Evolutionary conservation across 83 land plant species (phyloP).

Genomic region (Picea engelmannii): DNA sequence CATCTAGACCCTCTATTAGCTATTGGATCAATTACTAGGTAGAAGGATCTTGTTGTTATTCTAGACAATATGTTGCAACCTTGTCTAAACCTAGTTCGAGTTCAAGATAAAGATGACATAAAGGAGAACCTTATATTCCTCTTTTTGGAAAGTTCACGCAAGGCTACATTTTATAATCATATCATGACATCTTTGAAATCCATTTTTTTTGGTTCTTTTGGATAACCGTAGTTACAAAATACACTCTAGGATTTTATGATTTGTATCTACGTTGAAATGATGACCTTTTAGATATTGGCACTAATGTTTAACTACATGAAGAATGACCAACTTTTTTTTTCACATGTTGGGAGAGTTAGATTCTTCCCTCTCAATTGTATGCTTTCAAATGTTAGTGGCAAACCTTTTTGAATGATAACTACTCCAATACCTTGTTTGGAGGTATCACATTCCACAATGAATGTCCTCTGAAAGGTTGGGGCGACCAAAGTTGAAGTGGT

Average conservation of each 20-base stretch:
- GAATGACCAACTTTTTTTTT: no score
- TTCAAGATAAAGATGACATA: not conserved
- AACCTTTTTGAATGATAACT: not conserved
- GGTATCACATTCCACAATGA: not conserved
- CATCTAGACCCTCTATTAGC: not conserved
- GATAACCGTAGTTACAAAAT: not conserved
- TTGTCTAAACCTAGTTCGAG: not conserved
- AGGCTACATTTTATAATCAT: not conserved
- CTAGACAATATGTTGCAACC: not conserved
- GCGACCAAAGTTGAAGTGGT: not conserved
- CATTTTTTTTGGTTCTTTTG: not conserved
- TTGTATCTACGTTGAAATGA: not conserved
- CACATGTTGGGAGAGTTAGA: no score
- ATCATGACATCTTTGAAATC: not conserved
- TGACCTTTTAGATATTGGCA: no score
- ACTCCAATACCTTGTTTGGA: not conserved
- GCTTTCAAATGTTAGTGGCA: not conserved
- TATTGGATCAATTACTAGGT: not conserved
- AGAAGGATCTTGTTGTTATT: not conserved
- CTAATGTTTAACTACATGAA: no score
- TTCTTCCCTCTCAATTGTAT: no score
- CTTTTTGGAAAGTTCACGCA: not conserved
- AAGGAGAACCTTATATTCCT: not conserved
- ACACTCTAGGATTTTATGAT: not conserved
- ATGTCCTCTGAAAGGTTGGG: not conserved